Conservation (phyloP, 306 rosid genomes). For the Prosopis cineraria region DNA sequence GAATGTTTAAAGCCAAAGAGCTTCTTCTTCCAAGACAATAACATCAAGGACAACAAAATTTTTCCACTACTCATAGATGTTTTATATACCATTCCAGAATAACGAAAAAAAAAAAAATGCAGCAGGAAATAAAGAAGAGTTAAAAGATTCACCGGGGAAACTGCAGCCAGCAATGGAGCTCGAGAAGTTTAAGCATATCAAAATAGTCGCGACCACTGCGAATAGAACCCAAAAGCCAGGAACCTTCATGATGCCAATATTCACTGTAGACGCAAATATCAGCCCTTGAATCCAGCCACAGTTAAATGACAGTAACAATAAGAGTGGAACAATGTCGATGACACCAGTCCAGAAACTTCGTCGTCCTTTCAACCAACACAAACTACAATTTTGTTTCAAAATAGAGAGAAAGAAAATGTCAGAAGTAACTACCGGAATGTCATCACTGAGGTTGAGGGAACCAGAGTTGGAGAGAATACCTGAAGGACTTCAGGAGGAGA, state of each 20-base stretch:
- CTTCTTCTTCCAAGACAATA: background rate
- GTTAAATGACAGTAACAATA: conserved; percentile 8
- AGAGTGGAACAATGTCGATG: background rate
- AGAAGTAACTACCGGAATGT: background rate
- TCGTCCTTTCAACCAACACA: conserved; percentile 24
- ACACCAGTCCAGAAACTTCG: background rate
- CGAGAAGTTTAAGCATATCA: conserved; percentile 38
- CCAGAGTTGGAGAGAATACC: conserved; percentile 33
- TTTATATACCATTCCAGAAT: background rate
- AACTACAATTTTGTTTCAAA: background rate
- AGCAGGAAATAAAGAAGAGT: background rate
- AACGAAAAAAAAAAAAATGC: background rate
- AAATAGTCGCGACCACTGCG: conserved; percentile 40
- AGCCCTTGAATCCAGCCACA: background rate
- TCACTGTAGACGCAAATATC: background rate
- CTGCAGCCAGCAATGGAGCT: conserved; percentile 27
- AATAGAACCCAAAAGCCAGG: conserved; percentile 52
- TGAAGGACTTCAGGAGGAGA: conserved; percentile 23
- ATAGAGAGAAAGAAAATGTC: background rate
- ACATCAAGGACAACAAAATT: background rate
- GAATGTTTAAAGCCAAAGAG: background rate
- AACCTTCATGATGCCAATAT: conserved; percentile 55
- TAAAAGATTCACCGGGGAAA: conserved; percentile 40
- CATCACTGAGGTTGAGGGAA: conserved; percentile 23
- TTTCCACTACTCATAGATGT: background rate